Evolutionary conservation across 805 yeast species (phyloP), one percentile per base, ranked within the genome.

Genomic region (Suhomyces xylopsoci): DNA sequence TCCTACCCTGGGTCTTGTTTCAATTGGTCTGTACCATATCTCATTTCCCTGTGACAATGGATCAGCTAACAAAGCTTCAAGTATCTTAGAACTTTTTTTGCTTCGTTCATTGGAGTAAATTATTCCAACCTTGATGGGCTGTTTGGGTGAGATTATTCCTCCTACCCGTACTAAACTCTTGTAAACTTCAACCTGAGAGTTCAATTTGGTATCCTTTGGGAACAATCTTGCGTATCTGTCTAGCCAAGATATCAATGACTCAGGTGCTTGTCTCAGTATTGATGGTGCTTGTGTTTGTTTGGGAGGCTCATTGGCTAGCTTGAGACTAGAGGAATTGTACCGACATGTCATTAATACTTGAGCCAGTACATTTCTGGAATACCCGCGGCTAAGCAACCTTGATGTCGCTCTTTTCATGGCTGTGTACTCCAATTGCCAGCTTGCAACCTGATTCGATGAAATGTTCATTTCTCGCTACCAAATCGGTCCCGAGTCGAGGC

Each of bases 51-150:
- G 60, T 12, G 79, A 65, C 48, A 75, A 62, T 5, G 80, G 80
- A 51, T 75, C 79, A 1, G 79, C 73, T 40, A 75, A 61, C 9
- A 75, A 55, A 2, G 67, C 53, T 38, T 73, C 76, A 5, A 75
- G 42, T n/a, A 75, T 34, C 48, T 62, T 70, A n/a, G 76, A 67
- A 2, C 58, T 48, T 7, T 42, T 26, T 14, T 58, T 54, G 6
- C 55, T 51, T 6, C 25, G 25, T 7, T 62, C 65, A 50, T 65
- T 64, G 34, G 66, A 70, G 55, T 74, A 74, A 1, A 69, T 49
- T 2, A 75, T 44, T 0, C 78, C 80, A 12, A 74, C 62, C 44
- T 60, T 61, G 3, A 74, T 55, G 22, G 56, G 53, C 30, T 62
- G 58, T 3, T 57, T 48, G 10, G 50, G 47, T 5, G 12, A 34